Evolutionary conservation across 192 early-diverging fungal genomes (phyloP), one percentile per base, ranked within the genome.

Genomic region (Borealophlyctis nickersoniae): DNA sequence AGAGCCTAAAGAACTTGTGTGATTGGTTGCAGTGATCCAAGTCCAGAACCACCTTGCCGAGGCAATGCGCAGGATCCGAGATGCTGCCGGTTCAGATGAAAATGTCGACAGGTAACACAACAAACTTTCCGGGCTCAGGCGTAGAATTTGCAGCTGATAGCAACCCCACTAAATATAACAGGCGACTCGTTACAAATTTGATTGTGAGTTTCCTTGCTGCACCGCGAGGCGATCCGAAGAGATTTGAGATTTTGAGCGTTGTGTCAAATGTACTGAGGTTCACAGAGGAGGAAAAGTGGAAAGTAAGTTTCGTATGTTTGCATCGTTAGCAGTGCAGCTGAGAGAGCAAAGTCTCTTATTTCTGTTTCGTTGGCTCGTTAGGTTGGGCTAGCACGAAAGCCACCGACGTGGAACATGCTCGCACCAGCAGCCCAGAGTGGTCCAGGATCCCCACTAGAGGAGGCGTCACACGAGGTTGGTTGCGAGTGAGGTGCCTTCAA

Each of bases 31-130:
- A 87, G 88, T 91, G 5, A 77, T 92, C 23, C 92, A 89, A 54
- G 79, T 95, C 3, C 92, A 98, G 70, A 86, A 89, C 32, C 94
- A 98, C 67, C 72, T 97, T 45, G 83, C 86, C 39, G 94, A 98
- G 63, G 93, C 93, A 30, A 91, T 97, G 86, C 85, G 92, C 26
- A 86, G 89, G 51, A 72, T 97, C 61, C 84, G 84, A 60, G 89
- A 91, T 51, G 86, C 86, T 59, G 83, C 85, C 66, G 89, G 76
- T 62, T 87, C 93, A 58, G 89, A 88, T 48, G 68, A 74, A 53
- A 51, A 28, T 26, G 54, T 76, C 32, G 60, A 56, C 75, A 86
- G 93, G 39, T 45, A 45, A 7, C n/a, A n/a, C n/a, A n/a, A n/a
- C n/a, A n/a, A n/a, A n/a, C n/a, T n/a, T n/a, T n/a, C n/a, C n/a